Base-by-base conservation (phyloP, 176 grass and related monocot genomes). In the Dactylis glomerata region DNA sequence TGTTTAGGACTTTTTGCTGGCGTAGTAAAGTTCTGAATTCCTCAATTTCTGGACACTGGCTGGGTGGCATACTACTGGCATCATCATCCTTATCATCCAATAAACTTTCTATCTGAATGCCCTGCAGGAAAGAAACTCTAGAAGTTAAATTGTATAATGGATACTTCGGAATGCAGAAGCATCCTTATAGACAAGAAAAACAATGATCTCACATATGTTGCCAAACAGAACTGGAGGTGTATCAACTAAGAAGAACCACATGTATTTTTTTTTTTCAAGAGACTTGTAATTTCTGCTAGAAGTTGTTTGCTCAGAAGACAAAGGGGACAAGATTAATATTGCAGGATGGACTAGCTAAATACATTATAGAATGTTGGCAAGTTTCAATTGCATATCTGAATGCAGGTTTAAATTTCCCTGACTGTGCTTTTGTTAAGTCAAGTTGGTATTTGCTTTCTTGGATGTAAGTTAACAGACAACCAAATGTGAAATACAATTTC, bases 71-170 rank as follows among this genome's bases (percentile, higher is more conserved):
- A 74, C 81, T 81, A 65, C 23, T 78, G 37, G 76, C 68, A n/a
- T 99, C 96, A 49, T 90, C 89, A n/a, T 89, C 90, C 41, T 87
- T 92, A 64, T 79, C 83, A 74, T 91, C 87, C 73, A 84, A 83
- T 59, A 78, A 58, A 68, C 57, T 85, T 84, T 79, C 89, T 76
- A 89, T 81, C 52, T 92, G 83, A 73, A 99, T 93, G 44, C 96
- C 96, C 96, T 99, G 91, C 50, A 90, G 27, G 32, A 82, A 78
- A 49, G 28, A 45, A 64, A 83, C 74, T 83, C 10, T 11, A 38
- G 31, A 78, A 46, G 84, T 6, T 86, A 37, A 78, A 72, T 78
- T 54, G 47, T 45, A 46, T 24, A 30, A 68, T 81, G 30, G 20
- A 68, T 66, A 80, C 32, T 42, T 79, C 26, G 68, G 55, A 68